Evolutionary conservation across 23 red algal genomes (phyloP).

Genomic region (Gracilaria domingensis): DNA sequence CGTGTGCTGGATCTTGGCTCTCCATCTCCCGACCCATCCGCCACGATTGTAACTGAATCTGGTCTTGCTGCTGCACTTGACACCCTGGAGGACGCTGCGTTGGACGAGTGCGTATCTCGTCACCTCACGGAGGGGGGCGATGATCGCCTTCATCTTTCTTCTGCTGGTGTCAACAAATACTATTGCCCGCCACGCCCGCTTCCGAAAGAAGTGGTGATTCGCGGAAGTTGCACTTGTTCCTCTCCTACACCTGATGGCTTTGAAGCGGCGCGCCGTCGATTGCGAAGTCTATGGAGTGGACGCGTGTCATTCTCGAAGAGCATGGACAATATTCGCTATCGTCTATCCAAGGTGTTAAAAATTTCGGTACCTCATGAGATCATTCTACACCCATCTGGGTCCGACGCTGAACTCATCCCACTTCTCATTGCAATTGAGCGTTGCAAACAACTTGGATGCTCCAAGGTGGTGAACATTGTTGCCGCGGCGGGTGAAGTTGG

Average conservation of each 20-base stretch:
- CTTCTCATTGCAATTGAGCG: constrained; percentile 71
- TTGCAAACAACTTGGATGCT: constrained; percentile 29
- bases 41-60: constrained; percentile 61
- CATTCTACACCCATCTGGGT: constrained; percentile 82
- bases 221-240: constrained; percentile 85
- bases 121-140: constrained; percentile 82
- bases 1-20: constrained; percentile 49
- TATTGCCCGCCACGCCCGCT: constrained; percentile 75
- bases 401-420: constrained; percentile 84
- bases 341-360: constrained; percentile 51
- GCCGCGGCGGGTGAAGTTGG: constrained; percentile 87
- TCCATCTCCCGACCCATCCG: constrained; percentile 49
- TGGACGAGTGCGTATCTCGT: constrained; percentile 78
- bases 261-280: constrained; percentile 60
- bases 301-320: constrained; percentile 31
- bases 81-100: constrained; percentile 70
- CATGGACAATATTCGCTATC: constrained; percentile 40
- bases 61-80: constrained; percentile 69
- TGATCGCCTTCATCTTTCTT: constrained; percentile 82
- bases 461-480: constrained; percentile 78
- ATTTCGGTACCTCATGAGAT: constrained; percentile 66
- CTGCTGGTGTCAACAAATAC: constrained; percentile 83
- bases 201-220: constrained; percentile 53
- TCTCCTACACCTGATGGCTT: constrained; percentile 80
- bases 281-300: constrained; percentile 66